Base-by-base conservation (phyloP, 306 rosid species). In the Dalbergia oliveri region DNA sequence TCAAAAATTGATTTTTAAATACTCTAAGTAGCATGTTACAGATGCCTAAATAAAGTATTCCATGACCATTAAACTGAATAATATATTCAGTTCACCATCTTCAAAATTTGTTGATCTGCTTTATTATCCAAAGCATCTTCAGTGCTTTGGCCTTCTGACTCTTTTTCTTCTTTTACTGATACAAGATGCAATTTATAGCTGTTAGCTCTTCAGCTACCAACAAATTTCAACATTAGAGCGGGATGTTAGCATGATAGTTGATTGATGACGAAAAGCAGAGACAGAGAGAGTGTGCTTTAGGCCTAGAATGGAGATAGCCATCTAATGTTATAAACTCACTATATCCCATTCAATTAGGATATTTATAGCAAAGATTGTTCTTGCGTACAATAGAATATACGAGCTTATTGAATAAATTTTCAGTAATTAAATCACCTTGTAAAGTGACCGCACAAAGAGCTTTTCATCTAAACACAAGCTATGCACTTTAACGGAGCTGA, bases 101-200 rank as follows among this genome's bases (percentile, higher is more conserved):
- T 90, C 81, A 95, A 80, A 66, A 91, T 90, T 72, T 65, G 90
- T 49, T 8, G 83, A 9, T 89, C 94, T 79, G 88, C 97, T 66
- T 88, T 89, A 8, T 63, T 54, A 9, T 81, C 87, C 9, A 91
- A 81, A 74, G 82, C 63, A 57, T 79, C 94, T 69, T 89, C 92
- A 0, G 90, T 83, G 75, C 71, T 79, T 64, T 86, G 86, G 31
- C 75, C 87, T 79, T 84, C 88, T 44, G 84, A 87, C 21, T 88
- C 90, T 74, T 49, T 89, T 85, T 79, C 88, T 90, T 91, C 89
- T 88, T 93, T 81, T 87, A 91, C 99, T 95, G 81, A 31, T 61
- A 62, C 54, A 84, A 51, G n/a, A 69, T 61, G 31, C 47, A 64
- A 72, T 63, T 41, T 33, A 15, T 82, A 63, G 41, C n/a, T 33